phyloP scores from a whole-genome alignment of 1,139 yeast genomes.

The Blastobotrys capitulatus region DNA sequence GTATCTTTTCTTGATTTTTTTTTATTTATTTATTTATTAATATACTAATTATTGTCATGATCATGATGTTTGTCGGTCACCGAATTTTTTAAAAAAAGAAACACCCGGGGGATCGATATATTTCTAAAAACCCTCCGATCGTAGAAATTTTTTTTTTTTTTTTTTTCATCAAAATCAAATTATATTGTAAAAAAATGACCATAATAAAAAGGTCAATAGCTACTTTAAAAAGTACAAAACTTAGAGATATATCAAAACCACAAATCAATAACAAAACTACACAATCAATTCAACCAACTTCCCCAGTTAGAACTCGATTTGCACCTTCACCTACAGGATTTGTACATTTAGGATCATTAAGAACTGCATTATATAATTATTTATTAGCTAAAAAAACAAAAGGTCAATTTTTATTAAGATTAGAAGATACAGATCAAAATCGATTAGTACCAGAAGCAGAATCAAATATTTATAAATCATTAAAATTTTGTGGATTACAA shows the following conservation, averaged over 20 bases:
- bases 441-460: conserved; percentile 81
- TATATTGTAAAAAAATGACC: too few species aligned
- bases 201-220: neutral
- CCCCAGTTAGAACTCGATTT: conserved; percentile 81
- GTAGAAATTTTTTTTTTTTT: too few species aligned
- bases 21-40: too few species aligned
- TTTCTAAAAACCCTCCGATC: too few species aligned
- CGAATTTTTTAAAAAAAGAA: too few species aligned
- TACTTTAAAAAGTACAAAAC: conserved; percentile 7
- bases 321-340: conserved; percentile 99
- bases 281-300: conserved; percentile 2
- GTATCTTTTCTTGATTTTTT: too few species aligned
- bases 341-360: conserved; percentile 81
- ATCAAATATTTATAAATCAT: conserved; percentile 63
- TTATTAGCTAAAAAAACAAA: conserved; percentile 71
- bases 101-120: too few species aligned
- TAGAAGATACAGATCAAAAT: conserved; percentile 88
- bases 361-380: conserved; percentile 91
- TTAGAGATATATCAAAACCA: conserved; percentile 5
- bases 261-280: neutral
- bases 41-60: too few species aligned
- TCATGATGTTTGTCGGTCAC: too few species aligned
- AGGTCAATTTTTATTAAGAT: conserved; percentile 73
- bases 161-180: too few species aligned
- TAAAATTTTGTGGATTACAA: conserved; percentile 68